These are phyloP conservation scores for Atalantia buxifolia DNA, from an alignment of 345 rosid species.

Conservation along the genomic window DNA sequence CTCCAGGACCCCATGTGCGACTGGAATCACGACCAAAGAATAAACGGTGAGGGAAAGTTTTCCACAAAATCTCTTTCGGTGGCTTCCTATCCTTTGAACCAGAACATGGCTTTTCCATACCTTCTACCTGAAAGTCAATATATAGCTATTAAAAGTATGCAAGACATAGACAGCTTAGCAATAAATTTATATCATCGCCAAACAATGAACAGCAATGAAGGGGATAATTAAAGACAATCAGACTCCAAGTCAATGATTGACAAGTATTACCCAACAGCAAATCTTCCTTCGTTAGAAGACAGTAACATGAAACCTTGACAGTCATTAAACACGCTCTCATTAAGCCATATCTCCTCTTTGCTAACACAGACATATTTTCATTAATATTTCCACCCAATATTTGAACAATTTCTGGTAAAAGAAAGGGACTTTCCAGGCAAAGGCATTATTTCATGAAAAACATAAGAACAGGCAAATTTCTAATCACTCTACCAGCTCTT, in stretches of 20 bases:
- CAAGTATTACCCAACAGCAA: not conserved
- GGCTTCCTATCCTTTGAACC: constrained; percentile 73
- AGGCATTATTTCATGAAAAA: not conserved
- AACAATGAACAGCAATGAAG: not conserved
- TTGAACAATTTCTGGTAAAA: not conserved
- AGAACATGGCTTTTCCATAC: constrained; percentile 59
- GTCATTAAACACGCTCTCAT: not conserved
- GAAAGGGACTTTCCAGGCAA: not conserved
- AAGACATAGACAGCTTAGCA: not conserved
- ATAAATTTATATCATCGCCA: not conserved
- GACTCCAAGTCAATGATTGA: not conserved
- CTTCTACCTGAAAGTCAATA: constrained; percentile 47
- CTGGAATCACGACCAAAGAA: constrained; percentile 77
- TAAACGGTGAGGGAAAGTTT: constrained; percentile 64
- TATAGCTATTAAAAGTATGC: not conserved
- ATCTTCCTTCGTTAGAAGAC: not conserved
- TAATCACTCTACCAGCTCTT: not conserved
- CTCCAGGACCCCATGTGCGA: constrained; percentile 74
- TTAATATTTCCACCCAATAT: not conserved
- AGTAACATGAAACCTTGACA: not conserved
- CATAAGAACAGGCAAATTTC: not conserved
- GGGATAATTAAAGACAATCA: not conserved
- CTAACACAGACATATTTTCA: not conserved
- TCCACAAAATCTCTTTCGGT: constrained; percentile 75
- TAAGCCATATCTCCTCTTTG: not conserved